Conservation (phyloP, 441 rosid species). For the Raphanus hybrid region DNA sequence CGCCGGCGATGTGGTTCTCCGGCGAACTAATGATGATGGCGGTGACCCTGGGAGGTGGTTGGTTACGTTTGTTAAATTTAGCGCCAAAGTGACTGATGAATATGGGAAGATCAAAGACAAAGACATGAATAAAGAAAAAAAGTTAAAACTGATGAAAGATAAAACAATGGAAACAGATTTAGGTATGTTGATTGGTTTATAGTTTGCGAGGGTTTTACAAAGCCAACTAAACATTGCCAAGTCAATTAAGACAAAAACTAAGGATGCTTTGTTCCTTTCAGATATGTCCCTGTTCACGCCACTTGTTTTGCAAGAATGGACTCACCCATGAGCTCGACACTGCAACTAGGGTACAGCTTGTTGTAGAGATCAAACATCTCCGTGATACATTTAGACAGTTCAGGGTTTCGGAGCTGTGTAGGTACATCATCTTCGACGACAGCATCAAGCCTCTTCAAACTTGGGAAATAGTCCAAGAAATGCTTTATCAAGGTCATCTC, state of each 20-base stretch:
- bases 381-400: background rate
- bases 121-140: no score
- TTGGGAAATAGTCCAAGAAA: background rate
- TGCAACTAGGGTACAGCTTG: slow-evolving; percentile 3
- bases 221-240: background rate
- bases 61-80: no score
- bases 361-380: background rate
- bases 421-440: background rate
- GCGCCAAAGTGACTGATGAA: slow-evolving; percentile 7
- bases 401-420: background rate
- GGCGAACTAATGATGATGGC: no score
- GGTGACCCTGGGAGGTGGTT: no score
- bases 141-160: background rate
- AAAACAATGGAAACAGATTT: background rate
- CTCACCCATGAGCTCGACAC: background rate
- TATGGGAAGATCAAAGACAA: background rate
- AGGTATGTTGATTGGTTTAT: no score
- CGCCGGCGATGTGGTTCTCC: no score
- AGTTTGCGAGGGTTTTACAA: background rate
- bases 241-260: background rate
- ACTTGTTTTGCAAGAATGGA: background rate
- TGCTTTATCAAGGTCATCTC: slow-evolving; percentile 5
- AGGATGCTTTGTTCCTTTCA: background rate
- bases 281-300: slow-evolving; percentile 9
- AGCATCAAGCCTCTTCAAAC: background rate